Conservation (phyloP, 768 basidiomycete genomes). For the Naematelia encephala region DNA sequence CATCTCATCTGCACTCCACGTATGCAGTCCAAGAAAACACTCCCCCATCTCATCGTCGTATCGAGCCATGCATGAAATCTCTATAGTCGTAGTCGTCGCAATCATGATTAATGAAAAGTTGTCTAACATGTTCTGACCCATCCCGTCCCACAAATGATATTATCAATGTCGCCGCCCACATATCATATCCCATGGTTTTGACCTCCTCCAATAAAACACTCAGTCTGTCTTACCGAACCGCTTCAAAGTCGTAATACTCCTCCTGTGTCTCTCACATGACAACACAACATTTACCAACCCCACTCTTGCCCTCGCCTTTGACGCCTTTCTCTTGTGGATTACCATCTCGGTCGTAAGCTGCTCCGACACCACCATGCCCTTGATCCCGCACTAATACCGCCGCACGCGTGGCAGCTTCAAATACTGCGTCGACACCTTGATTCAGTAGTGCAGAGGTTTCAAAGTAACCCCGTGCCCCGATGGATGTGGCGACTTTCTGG, state of each 20-base stretch:
- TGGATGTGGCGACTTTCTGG: constrained; percentile 72
- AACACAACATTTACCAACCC: constrained; percentile 20
- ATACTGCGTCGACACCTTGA: constrained; percentile 72
- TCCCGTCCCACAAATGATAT: neutral
- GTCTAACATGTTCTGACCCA: neutral
- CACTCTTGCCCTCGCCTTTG: constrained; percentile 1
- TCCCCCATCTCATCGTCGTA: too few species aligned
- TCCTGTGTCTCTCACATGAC: constrained; percentile 11
- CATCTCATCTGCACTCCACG: too few species aligned
- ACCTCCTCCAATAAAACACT: neutral
- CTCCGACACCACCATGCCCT: constrained; percentile 47
- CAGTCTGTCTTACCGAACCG: neutral
- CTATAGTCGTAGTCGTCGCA: neutral
- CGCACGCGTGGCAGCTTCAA: constrained; percentile 92
- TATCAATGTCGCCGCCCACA: neutral
- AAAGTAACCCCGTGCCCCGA: constrained; percentile 90
- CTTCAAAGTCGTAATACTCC: neutral
- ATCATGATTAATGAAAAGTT: neutral
- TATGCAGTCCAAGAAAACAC: too few species aligned
- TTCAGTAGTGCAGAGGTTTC: constrained; percentile 76
- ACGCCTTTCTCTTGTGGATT: constrained; percentile 4
- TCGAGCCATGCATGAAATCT: neutral
- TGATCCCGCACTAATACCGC: constrained; percentile 89
- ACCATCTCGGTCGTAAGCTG: constrained; percentile 28
- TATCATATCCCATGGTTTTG: neutral